A percentile compares a stretch with the other conserved stretches of the same genome.
Conservation (phyloP, 108 stramenopile genomes). For the Nitzschia putrida region DNA sequence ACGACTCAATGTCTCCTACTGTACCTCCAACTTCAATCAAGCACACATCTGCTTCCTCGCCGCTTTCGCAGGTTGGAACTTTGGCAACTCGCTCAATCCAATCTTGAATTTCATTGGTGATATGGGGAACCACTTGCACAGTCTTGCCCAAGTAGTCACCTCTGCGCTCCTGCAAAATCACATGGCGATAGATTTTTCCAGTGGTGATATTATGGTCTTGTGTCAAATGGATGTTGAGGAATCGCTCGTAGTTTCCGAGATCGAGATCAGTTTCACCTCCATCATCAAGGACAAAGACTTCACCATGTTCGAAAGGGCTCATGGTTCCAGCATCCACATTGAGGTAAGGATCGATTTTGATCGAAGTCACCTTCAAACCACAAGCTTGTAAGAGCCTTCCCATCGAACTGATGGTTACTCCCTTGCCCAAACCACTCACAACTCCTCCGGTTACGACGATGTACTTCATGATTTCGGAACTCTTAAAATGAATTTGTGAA, state of each 20-base stretch:
- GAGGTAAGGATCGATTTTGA: slow-evolving; percentile 99
- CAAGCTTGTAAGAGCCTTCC: slow-evolving; percentile 92
- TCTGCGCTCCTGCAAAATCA: slow-evolving; percentile 90
- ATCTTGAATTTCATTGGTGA: slow-evolving; percentile 89
- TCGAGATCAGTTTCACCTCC: slow-evolving; percentile 99
- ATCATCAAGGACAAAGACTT: slow-evolving; percentile 94
- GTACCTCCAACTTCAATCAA: slow-evolving; percentile 99
- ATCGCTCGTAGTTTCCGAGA: slow-evolving; percentile 98
- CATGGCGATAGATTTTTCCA: slow-evolving; percentile 94
- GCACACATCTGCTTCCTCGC: slow-evolving; percentile 90
- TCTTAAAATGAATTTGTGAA: not conserved
- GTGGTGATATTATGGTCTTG: slow-evolving; percentile 95
- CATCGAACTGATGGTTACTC: slow-evolving; percentile 96
- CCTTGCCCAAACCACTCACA: slow-evolving; percentile 96
- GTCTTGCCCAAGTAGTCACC: slow-evolving; percentile 99
- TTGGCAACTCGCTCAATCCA: slow-evolving; percentile 82
- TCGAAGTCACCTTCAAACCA: slow-evolving; percentile 91
- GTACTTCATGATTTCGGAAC: slow-evolving; percentile 66
- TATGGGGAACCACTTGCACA: slow-evolving; percentile 95
- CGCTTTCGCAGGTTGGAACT: slow-evolving; percentile 65
- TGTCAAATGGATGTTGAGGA: slow-evolving; percentile 86
- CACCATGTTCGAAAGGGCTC: slow-evolving; percentile 96
- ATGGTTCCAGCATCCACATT: slow-evolving; percentile 99
- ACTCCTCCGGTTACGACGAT: slow-evolving; percentile 98
- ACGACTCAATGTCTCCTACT: slow-evolving; percentile 98